Conservation (phyloP, 2,329 filamentous ascomycete genomes). For the Coniochaeta ligniaria region DNA sequence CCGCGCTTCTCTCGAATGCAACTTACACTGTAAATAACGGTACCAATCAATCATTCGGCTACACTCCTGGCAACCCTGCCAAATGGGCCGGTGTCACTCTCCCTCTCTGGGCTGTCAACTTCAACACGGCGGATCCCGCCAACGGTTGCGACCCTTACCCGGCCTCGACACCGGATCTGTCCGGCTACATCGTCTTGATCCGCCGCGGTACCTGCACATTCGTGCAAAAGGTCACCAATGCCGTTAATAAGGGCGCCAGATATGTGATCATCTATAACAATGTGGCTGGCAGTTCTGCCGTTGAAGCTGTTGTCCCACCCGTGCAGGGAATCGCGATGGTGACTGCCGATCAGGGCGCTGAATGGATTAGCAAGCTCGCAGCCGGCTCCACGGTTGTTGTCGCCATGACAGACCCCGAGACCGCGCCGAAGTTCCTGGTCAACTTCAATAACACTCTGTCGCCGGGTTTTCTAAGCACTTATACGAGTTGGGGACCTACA, state of each 20-base stretch:
- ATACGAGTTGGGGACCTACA: conserved; percentile 53
- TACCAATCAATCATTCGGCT: conserved; percentile 14
- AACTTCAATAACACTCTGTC: conserved; percentile 30
- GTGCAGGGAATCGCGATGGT: conserved; percentile 34
- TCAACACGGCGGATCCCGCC: conserved; percentile 33
- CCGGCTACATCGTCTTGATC: conserved; percentile 50
- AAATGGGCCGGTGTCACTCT: conserved; percentile 38
- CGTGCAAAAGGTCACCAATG: conserved; percentile 29
- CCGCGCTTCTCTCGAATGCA: conserved; percentile 32
- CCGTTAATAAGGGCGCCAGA: conserved; percentile 43
- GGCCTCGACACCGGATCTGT: conserved; percentile 47
- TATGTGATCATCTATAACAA: conserved; percentile 59
- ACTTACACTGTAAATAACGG: conserved; percentile 26
- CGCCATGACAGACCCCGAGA: conserved; percentile 32
- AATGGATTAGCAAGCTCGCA: conserved; percentile 35
- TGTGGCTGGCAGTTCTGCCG: conserved; percentile 23
- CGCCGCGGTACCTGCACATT: conserved; percentile 53
- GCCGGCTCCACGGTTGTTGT: conserved; percentile 35
- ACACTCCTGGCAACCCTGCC: conserved; percentile 30
- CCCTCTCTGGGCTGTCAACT: conserved; percentile 41
- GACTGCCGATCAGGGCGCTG: conserved; percentile 29
- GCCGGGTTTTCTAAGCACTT: conserved; percentile 44
- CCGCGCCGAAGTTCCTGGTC: conserved; percentile 25
- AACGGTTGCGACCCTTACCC: conserved; percentile 47
- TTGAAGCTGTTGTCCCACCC: conserved; percentile 16